Base-by-base conservation (phyloP, 148 eudicot genomes). In the Rhododendron williamsianum region DNA sequence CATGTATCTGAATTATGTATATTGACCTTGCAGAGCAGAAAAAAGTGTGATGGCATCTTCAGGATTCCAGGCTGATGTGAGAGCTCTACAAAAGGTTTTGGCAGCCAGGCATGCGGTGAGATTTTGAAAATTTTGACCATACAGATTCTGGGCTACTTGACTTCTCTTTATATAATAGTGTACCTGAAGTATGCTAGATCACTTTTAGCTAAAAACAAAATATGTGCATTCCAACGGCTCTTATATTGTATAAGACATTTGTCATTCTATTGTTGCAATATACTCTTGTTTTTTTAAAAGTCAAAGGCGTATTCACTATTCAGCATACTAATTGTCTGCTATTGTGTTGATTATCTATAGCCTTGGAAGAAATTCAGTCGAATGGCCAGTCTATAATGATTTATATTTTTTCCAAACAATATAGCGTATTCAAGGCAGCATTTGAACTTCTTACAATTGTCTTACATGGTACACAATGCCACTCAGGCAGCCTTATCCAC, bases 21-120 rank as follows among this genome's bases (percentile, higher is more conserved):
- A 63, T 78, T 86, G 86, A 82, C 79, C 38, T 84, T 91, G 89
- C 90, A 96, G 99, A 65, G 98, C 99, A 85, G 96, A 95, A 48
- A 93, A 96, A 87, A 89, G 91, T 82, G 85, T 95, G 43, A 81
- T 96, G 89, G 97, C 99, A 72, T 96, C 99, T 71, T 96, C 99
- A 23, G 99, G 98, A 78, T 93, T 96, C 88, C 99, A 96, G 90
- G 98, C 99, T 88, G 99, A 96, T 89, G 99, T 96, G 82, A 93
- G 94, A 90, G 99, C 99, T 72, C 85, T 96, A 73, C 98, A 94
- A 80, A 96, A 96, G 92, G 95, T 91, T 83, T 87, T 96, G 89
- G 89, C 91, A 74, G 95, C 99, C 35, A 95, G 94, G 87, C 99
- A 96, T 84, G 84, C 90, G 97, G 99, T 96, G 86, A 89, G 91